Percentiles rank a stretch among this genome's conserved stretches.
These are phyloP conservation scores for Kluyveromyces nonfermentans DNA, from an alignment of 805 yeast species.

Conservation along the genomic window DNA sequence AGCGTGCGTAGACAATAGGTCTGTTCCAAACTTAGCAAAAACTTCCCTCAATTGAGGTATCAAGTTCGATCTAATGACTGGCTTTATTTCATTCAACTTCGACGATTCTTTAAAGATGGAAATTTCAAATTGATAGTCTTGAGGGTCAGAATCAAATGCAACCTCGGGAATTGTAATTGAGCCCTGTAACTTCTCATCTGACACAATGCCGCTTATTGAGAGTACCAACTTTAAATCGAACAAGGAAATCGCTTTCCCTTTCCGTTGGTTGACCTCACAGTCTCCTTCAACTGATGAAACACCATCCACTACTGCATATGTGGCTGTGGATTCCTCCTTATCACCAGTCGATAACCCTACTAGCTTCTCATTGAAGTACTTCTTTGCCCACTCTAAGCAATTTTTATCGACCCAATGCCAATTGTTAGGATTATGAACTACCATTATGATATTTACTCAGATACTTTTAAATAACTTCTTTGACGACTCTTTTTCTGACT, in stretches of 20 bases:
- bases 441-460: slow-evolving; percentile 43
- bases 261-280: slow-evolving; percentile 93
- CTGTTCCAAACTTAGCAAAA: slow-evolving; percentile 63
- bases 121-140: slow-evolving; percentile 79
- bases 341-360: slow-evolving; percentile 36
- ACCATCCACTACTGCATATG: slow-evolving; percentile 28
- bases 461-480: neutral
- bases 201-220: slow-evolving; percentile 42
- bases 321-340: slow-evolving; percentile 18
- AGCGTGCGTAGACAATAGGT: slow-evolving; percentile 66
- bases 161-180: slow-evolving; percentile 80
- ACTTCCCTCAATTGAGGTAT: slow-evolving; percentile 60
- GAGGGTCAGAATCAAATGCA: slow-evolving; percentile 82
- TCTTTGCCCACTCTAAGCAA: slow-evolving; percentile 84
- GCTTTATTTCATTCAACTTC: slow-evolving; percentile 40
- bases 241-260: slow-evolving; percentile 88
- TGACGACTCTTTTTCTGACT: no score
- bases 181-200: slow-evolving; percentile 46
- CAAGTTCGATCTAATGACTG: slow-evolving; percentile 43
- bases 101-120: slow-evolving; percentile 47
- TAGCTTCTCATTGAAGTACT: slow-evolving; percentile 58
- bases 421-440: slow-evolving; percentile 91
- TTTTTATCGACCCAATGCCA: slow-evolving; percentile 99
- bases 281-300: slow-evolving; percentile 71
- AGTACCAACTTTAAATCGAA: slow-evolving; percentile 71